Evolutionary conservation across 495 filamentous ascomycete species (phyloP), one percentile per base, ranked within the genome.

Genomic region (Penicillium lividum): DNA sequence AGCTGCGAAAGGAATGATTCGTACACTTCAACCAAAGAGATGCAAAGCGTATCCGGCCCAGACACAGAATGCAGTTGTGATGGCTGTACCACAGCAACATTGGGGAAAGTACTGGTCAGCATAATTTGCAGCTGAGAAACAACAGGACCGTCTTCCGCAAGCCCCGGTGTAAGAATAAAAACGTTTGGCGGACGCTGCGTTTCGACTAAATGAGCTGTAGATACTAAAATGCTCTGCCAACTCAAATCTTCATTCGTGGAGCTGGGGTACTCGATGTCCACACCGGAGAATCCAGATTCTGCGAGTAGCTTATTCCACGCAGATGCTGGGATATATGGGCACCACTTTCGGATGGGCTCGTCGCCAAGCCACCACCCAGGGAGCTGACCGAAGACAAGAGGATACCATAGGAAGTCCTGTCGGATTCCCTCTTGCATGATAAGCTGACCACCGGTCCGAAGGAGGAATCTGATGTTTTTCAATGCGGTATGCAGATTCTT

Each of bases 361-460:
- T 59, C 51, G n/a, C 79, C 78, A 16, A 74, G 62, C 80, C 81
- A 84, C 81, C 82, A 85, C 0, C 77, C 80, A 31, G 75, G 69
- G 5, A 82, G 62, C 4, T 61, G 65, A 15, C 72, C 73, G 16
- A 83, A 74, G 5, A 77, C 68, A 48, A 73, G 59, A 1, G 65
- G 63, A 22, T 67, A 63, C 40, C 71, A 69, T 0, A 74, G 47
- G 9, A 66, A 68, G 11, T 71, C 69, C 29, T 75, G 68, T 33
- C 70, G 56, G 2, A 73, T 77, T 7, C 77, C 58, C 53, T 85
- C 81, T 5, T 76, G 64, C 33, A 84, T 55, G 3, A 84, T 50
- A 1, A 85, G 68, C 49, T 77, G 73, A 5, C 83, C 83, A 18
- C 81, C 83, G 0, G 83, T 80, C 48, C 77, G 79, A 28, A 86